Evolutionary conservation across 2,329 filamentous ascomycete species (phyloP).

Genomic region (Scedosporium dehoogii): DNA sequence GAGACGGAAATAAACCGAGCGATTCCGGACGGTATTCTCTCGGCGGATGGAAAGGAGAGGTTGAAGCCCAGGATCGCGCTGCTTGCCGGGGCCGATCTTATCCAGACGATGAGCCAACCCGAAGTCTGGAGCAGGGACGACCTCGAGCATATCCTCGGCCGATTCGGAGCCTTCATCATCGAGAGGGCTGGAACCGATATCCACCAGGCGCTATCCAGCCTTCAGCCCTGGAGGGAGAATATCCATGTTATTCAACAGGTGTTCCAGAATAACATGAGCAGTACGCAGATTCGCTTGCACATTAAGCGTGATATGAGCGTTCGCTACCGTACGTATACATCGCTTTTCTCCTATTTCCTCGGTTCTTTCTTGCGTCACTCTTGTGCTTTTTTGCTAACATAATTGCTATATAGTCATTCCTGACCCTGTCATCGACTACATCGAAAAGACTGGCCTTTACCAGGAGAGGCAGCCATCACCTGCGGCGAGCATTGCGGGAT

Average conservation of each 20-base stretch:
- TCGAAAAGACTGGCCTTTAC: slow-evolving; percentile 57
- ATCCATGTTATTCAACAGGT: slow-evolving; percentile 76
- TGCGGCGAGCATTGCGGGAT: not conserved
- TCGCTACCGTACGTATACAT: slow-evolving; percentile 42
- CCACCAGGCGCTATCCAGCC: slow-evolving; percentile 72
- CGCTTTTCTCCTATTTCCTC: not conserved
- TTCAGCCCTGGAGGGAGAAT: slow-evolving; percentile 76
- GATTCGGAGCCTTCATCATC: slow-evolving; percentile 77
- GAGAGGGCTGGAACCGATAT: slow-evolving; percentile 83
- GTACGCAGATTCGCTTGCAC: slow-evolving; percentile 72
- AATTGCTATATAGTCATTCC: slow-evolving; percentile 34
- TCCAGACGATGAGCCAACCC: slow-evolving; percentile 62
- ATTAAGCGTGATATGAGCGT: slow-evolving; percentile 73
- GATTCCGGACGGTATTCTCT: slow-evolving; percentile 65
- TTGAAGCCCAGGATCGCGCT: slow-evolving; percentile 61
- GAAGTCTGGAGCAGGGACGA: slow-evolving; percentile 78
- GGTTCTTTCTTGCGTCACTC: not conserved
- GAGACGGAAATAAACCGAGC: slow-evolving; percentile 75
- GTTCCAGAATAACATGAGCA: slow-evolving; percentile 79
- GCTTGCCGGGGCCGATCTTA: slow-evolving; percentile 68
- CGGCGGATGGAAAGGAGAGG: slow-evolving; percentile 54
- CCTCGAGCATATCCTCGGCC: slow-evolving; percentile 76
- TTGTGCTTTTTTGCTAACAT: slow-evolving; percentile 1
- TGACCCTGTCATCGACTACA: slow-evolving; percentile 64
- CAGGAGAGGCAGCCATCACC: slow-evolving; percentile 28